phyloP scores from a whole-genome alignment of 202 grass and related monocot genomes.

The Setaria viridis region DNA sequence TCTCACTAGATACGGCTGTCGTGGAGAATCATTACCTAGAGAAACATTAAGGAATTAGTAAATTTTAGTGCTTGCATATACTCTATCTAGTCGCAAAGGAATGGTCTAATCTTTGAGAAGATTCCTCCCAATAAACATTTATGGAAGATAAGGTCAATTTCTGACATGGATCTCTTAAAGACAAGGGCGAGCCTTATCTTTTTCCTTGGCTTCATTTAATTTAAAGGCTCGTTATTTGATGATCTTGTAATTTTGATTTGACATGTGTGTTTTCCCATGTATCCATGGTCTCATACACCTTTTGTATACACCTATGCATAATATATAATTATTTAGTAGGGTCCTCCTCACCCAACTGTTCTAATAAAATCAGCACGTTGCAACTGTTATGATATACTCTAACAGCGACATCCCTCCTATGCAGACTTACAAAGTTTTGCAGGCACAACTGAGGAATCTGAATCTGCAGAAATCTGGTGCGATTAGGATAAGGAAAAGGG shows the following conservation, averaged over 20 bases:
- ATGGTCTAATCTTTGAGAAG: background rate
- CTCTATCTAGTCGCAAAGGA: background rate
- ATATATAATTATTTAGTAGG: background rate
- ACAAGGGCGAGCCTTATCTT: background rate
- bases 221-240: background rate
- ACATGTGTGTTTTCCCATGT: background rate
- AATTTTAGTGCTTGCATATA: background rate
- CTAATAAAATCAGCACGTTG: background rate
- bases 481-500: conserved; percentile 2
- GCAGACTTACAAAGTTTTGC: conserved; percentile 8
- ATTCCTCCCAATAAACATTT: background rate
- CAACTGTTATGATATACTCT: background rate
- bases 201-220: background rate
- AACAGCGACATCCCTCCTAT: conserved; percentile 18
- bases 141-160: background rate
- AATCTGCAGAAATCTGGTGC: background rate
- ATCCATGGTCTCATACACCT: background rate
- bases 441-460: background rate
- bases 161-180: background rate
- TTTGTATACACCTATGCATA: background rate
- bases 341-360: background rate
- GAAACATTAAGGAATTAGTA: background rate
- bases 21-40: background rate
- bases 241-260: background rate
- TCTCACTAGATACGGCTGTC: background rate